Evolutionary conservation across 192 early-diverging fungal species (phyloP), one percentile per base, ranked within the genome.

Genomic region (Funneliformis geosporum): DNA sequence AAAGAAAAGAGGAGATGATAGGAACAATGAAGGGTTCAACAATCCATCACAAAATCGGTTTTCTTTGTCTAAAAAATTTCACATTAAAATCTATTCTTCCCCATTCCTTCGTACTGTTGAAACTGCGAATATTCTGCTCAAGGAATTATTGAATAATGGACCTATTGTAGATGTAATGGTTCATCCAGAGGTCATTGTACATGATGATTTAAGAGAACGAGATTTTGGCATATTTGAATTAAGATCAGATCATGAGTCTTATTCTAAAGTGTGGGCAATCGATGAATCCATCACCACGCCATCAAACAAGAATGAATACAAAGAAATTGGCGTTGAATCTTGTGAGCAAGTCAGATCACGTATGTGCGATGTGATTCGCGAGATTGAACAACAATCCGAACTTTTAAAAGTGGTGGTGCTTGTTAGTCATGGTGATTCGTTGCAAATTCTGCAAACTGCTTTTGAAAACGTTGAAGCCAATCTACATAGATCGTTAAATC

Each of bases 361-460:
- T 18, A 69, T 69, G 38, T 43, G 40, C 40, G 23, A 42, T 4
- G 39, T 69, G 4, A 8, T 69, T 21, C 4, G 14, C 18, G 67
- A 69, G 23, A 74, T 74, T 40, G 55, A 74, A 74, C 10, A 39
- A 73, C 39, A 73, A 55, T 47, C 67, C 9, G 8, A 38, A n/a
- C n/a, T 39, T n/a, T 71, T 10, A 77, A 21, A 40, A 72, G 38
- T 55, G 27, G 79, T 84, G 12, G 73, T 90, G 33, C 43, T 90
- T 39, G 86, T 90, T 3, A 83, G 82, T 42, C 89, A 90, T 76
- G 89, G 89, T 5, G 89, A 90, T 75, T 82, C 85, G 5, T 82
- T 84, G 7, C 89, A 90, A 67, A 90, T 90, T 44, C 62, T 87
- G 14, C 86, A 85, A 50, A 81, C 84, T 3, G 85, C 85, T 0